These are phyloP conservation scores for Pezicula carpinea DNA, from an alignment of 2,329 filamentous ascomycete species.

Conservation along the genomic window DNA sequence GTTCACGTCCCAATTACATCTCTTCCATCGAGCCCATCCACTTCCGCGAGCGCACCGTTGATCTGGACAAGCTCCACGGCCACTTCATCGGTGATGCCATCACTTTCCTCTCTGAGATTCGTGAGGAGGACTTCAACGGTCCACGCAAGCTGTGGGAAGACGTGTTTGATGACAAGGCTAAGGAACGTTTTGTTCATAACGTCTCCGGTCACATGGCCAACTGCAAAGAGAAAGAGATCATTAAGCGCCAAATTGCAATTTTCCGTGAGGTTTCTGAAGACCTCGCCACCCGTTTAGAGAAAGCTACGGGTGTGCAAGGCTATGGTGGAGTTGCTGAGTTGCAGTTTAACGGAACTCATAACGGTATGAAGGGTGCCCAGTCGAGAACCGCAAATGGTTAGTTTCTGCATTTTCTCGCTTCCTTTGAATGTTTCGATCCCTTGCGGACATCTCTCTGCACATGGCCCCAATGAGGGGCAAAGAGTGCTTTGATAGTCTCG, in stretches of 20 bases:
- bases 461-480: too few relatives aligned
- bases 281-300: slow-evolving; percentile 53
- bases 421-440: too few relatives aligned
- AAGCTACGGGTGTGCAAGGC: slow-evolving; percentile 57
- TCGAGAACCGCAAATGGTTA: slow-evolving; percentile 42
- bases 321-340: slow-evolving; percentile 52
- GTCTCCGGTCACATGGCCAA: slow-evolving; percentile 57
- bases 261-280: slow-evolving; percentile 59
- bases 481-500: too few relatives aligned
- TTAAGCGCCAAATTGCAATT: slow-evolving; percentile 61
- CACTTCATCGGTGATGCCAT: slow-evolving; percentile 38
- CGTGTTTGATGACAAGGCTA: slow-evolving; percentile 54
- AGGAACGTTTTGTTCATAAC: slow-evolving; percentile 54
- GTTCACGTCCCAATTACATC: slow-evolving; percentile 40
- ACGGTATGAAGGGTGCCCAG: slow-evolving; percentile 48
- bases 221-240: slow-evolving; percentile 52
- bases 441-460: too few relatives aligned
- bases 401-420: too few relatives aligned
- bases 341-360: slow-evolving; percentile 56
- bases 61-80: slow-evolving; percentile 34
- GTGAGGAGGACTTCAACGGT: slow-evolving; percentile 33
- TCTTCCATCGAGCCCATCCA: slow-evolving; percentile 30
- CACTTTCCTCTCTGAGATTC: slow-evolving; percentile 37
- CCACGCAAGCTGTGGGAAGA: slow-evolving; percentile 56
- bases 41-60: slow-evolving; percentile 31